Evolutionary conservation across 1,139 yeast genomes (phyloP).

Genomic region (Yamadazyma trypodendri): DNA sequence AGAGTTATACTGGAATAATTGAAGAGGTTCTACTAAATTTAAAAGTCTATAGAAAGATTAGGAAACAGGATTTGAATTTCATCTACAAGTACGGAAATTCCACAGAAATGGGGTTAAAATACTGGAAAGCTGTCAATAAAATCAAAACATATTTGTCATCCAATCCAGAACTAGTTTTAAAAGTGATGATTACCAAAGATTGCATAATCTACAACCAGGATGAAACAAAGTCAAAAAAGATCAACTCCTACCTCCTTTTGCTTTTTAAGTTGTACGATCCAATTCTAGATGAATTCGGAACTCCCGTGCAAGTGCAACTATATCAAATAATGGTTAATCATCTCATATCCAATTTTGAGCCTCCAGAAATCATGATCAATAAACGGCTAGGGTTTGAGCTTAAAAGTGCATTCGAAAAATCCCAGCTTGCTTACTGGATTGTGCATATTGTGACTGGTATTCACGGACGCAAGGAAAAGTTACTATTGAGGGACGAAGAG

Average conservation of each 20-base stretch:
- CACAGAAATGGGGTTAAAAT: slow-evolving; percentile 34
- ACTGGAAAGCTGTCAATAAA: slow-evolving; percentile 38
- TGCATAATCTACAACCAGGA: slow-evolving; percentile 29
- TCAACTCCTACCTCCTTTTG: slow-evolving; percentile 25
- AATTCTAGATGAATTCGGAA: slow-evolving; percentile 31
- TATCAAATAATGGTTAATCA: slow-evolving; percentile 11
- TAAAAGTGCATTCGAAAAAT: neutral
- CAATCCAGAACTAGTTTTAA: slow-evolving; percentile 12
- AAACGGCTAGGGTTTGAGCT: slow-evolving; percentile 11
- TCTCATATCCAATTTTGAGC: neutral
- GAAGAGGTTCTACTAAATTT: slow-evolving; percentile 16
- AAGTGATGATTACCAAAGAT: slow-evolving; percentile 23
- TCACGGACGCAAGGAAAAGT: neutral
- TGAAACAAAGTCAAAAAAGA: slow-evolving; percentile 13
- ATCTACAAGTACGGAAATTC: slow-evolving; percentile 39
- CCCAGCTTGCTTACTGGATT: slow-evolving; percentile 13
- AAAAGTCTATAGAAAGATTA: slow-evolving; percentile 34
- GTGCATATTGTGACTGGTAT: slow-evolving; percentile 3
- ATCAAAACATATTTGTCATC: slow-evolving; percentile 11
- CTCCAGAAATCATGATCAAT: slow-evolving; percentile 4
- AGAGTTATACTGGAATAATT: slow-evolving; percentile 1
- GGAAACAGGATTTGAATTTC: slow-evolving; percentile 46
- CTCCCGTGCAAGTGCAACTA: slow-evolving; percentile 16
- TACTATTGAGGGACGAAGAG: neutral
- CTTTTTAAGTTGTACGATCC: slow-evolving; percentile 33